Conservation (phyloP, 768 basidiomycete species). For the Sutorius australiensis region DNA sequence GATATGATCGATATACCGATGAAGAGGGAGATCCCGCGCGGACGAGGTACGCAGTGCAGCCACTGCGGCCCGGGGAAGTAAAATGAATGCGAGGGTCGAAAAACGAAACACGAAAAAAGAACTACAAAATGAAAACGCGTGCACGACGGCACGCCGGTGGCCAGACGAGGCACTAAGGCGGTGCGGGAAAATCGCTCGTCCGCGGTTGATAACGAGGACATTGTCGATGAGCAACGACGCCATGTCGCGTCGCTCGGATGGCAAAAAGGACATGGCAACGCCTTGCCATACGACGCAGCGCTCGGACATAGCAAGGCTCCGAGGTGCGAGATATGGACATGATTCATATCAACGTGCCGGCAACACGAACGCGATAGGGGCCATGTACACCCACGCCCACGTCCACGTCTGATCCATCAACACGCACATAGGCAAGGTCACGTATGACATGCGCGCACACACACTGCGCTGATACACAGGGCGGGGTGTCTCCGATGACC, state of each 20-base stretch:
- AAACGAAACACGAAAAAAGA: too few species aligned
- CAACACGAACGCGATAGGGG: slow-evolving; percentile 11
- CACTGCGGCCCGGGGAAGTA: slow-evolving; percentile 18
- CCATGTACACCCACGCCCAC: not conserved
- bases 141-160: slow-evolving; percentile 15
- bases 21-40: slow-evolving; percentile 4
- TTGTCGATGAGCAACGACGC: too few species aligned
- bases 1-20: not conserved
- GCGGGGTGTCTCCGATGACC: too few species aligned
- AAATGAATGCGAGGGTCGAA: too few species aligned
- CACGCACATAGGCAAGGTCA: too few species aligned
- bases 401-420: too few species aligned
- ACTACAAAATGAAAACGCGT: slow-evolving; percentile 16
- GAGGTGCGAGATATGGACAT: slow-evolving; percentile 13
- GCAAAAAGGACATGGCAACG: too few species aligned
- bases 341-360: slow-evolving; percentile 3
- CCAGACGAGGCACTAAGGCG: slow-evolving; percentile 10
- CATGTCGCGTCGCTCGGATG: too few species aligned
- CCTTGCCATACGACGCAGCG: not conserved
- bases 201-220: slow-evolving; percentile 9
- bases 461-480: too few species aligned
- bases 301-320: slow-evolving; percentile 22
- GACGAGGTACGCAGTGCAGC: slow-evolving; percentile 14
- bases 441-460: too few species aligned
- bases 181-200: slow-evolving; percentile 20